Conservation (phyloP, 2,329 filamentous ascomycete genomes). For the Drechslerella coelobrocha region DNA sequence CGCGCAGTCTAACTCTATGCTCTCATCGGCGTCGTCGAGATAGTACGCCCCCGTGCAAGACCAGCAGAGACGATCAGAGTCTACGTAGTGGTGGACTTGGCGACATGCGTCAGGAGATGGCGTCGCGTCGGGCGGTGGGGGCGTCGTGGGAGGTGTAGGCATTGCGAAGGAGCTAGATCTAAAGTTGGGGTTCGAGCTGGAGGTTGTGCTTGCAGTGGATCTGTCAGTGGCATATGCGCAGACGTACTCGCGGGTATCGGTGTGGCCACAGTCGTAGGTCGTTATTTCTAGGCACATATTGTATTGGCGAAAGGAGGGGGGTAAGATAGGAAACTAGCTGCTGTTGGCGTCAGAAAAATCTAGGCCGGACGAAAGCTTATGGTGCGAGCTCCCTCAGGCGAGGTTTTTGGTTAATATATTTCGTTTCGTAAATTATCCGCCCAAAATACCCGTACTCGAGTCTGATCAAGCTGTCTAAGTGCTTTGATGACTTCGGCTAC, state of each 20-base stretch:
- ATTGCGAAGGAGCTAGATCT: background rate
- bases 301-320: background rate
- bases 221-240: constrained; percentile 7
- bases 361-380: background rate
- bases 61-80: constrained; percentile 16
- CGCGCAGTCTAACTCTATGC: constrained; percentile 18
- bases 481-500: background rate
- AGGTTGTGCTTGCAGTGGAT: constrained; percentile 5
- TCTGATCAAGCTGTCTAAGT: no score
- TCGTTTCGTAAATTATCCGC: no score
- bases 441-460: no score
- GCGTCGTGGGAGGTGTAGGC: background rate
- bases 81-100: constrained; percentile 12
- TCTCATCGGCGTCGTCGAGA: constrained; percentile 8
- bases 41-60: constrained; percentile 25
- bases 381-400: no score
- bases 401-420: no score
- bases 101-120: background rate
- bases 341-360: background rate
- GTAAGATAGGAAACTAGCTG: background rate
- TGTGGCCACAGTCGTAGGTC: constrained; percentile 23
- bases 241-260: constrained; percentile 26
- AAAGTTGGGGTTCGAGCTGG: background rate
- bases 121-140: background rate
- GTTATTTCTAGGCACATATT: constrained; percentile 30